Percentiles rank a stretch among this genome's conserved stretches.
Conservation (phyloP, 805 yeast genomes). For the Candida succiphila region DNA sequence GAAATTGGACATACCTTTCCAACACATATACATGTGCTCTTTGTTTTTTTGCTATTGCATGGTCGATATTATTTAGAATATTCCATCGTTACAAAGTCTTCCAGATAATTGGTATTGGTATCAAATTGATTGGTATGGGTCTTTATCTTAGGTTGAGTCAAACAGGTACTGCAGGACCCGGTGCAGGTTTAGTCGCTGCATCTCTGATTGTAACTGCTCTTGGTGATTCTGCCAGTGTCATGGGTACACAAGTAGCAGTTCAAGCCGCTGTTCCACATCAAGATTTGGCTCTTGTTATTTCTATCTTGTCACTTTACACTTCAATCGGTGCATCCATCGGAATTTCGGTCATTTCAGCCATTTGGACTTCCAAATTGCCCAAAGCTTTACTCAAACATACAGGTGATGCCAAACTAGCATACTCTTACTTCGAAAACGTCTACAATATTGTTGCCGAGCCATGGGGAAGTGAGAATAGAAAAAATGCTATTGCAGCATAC, state of each 20-base stretch:
- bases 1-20: conserved; percentile 27
- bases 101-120: conserved; percentile 22
- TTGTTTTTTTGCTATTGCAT: conserved; percentile 27
- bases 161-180: conserved; percentile 18
- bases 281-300: conserved; percentile 25
- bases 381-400: conserved; percentile 15
- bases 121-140: conserved; percentile 26
- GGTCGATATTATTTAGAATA: conserved; percentile 23
- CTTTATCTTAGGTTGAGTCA: conserved; percentile 11
- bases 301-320: conserved; percentile 22
- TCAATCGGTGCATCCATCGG: conserved; percentile 27
- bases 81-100: conserved; percentile 27
- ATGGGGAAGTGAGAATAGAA: conserved; percentile 18
- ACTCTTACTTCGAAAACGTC: conserved; percentile 14
- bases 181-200: conserved; percentile 23
- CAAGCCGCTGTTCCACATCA: conserved; percentile 33
- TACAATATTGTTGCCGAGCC: conserved; percentile 16
- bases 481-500: conserved; percentile 24
- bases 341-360: conserved; percentile 25
- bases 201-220: conserved; percentile 20
- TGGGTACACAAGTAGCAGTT: conserved; percentile 26
- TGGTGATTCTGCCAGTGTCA: conserved; percentile 26
- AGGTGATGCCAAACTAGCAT: conserved; percentile 11
- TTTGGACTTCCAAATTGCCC: conserved; percentile 24
- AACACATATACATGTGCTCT: conserved; percentile 27